Conservation (phyloP, 179 eudicot genomes). For the Silene noctiflora region DNA sequence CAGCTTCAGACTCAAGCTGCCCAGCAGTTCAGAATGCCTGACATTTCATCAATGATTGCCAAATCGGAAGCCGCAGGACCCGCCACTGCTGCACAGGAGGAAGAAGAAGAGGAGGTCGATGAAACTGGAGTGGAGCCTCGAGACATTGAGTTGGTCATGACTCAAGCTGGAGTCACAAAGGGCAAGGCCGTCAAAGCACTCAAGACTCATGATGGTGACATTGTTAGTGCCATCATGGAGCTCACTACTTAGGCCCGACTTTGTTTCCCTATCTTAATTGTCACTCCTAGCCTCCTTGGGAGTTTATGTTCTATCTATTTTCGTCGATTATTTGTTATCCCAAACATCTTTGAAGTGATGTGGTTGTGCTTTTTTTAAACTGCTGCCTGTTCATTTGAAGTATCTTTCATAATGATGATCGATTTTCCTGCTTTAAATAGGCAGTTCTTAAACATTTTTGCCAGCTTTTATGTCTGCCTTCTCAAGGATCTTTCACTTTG, state of each 20-base stretch:
- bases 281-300: not conserved
- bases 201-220: slow-evolving; percentile 65
- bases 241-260: slow-evolving; percentile 50
- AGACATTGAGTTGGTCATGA: slow-evolving; percentile 84
- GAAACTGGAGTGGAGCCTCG: slow-evolving; percentile 73
- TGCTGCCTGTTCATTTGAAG: slow-evolving; percentile 16
- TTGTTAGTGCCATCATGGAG: slow-evolving; percentile 85
- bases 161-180: slow-evolving; percentile 73
- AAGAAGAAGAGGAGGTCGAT: slow-evolving; percentile 69
- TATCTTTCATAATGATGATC: not conserved
- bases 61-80: slow-evolving; percentile 52
- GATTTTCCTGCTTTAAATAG: slow-evolving; percentile 11
- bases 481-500: too few relatives aligned
- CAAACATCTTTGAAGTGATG: slow-evolving; percentile 16
- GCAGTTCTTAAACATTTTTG: not conserved
- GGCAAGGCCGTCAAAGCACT: slow-evolving; percentile 83
- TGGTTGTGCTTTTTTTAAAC: slow-evolving; percentile 17
- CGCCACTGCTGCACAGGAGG: slow-evolving; percentile 49
- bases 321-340: slow-evolving; percentile 1
- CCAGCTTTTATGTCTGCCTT: too few relatives aligned
- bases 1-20: slow-evolving; percentile 90
- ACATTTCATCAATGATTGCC: slow-evolving; percentile 52
- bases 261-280: slow-evolving; percentile 5
- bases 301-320: slow-evolving; percentile 17
- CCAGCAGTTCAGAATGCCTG: slow-evolving; percentile 82